Evolutionary conservation across 2,329 filamentous ascomycete genomes (phyloP).

Genomic region (Ceratocystis alfenasii): DNA sequence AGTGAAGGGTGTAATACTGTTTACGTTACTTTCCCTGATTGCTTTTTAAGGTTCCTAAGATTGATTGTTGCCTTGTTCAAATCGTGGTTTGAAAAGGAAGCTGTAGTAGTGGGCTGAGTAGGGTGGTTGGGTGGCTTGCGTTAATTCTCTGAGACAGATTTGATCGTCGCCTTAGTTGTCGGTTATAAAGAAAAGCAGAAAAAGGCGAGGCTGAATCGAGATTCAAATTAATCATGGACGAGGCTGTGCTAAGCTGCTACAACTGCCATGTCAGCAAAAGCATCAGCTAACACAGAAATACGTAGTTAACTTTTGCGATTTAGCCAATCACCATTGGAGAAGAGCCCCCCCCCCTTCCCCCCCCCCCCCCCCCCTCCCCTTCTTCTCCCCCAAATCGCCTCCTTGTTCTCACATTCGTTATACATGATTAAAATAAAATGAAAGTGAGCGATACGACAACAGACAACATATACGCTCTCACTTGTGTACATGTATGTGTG

Average conservation of each 20-base stretch:
- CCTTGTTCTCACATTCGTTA: neutral
- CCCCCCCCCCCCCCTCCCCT: neutral
- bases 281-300: neutral
- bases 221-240: neutral
- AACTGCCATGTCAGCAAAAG: neutral
- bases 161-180: neutral
- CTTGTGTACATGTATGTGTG: neutral
- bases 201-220: neutral
- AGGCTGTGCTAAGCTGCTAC: neutral
- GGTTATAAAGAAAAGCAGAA: neutral
- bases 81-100: neutral
- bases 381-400: no score
- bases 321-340: neutral
- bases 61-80: no score
- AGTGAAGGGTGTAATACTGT: neutral
- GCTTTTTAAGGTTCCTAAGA: no score
- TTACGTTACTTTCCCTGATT: neutral
- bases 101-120: neutral
- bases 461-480: neutral
- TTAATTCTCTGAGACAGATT: neutral
- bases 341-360: neutral
- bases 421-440: neutral
- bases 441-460: neutral
- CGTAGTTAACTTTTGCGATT: neutral
- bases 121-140: neutral